phyloP scores from a whole-genome alignment of 495 filamentous ascomycete species.

The Xylaria flabelliformis region DNA sequence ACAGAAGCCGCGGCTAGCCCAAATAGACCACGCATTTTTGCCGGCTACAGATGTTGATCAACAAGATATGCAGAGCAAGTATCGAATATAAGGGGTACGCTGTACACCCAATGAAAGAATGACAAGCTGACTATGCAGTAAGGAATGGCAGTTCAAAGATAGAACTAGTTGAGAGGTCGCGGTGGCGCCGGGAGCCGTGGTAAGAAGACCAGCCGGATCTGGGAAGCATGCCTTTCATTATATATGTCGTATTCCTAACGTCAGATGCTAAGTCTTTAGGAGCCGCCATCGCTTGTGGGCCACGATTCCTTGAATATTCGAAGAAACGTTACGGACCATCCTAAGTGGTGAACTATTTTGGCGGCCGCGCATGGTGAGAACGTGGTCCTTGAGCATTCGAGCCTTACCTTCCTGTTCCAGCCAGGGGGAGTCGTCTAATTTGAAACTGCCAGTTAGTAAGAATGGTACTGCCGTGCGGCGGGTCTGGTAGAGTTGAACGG shows the following conservation, averaged over 20 bases:
- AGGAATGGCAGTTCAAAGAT: constrained; percentile 26
- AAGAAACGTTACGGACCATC: constrained; percentile 20
- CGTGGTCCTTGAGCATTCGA: background rate
- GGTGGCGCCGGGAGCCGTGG: constrained; percentile 13
- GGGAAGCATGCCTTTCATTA: constrained; percentile 10
- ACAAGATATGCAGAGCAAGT: constrained; percentile 8
- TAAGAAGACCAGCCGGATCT: background rate
- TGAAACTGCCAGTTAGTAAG: constrained; percentile 24
- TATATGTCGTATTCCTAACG: background rate
- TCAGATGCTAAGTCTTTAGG: background rate
- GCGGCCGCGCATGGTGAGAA: constrained; percentile 5
- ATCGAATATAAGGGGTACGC: constrained; percentile 21
- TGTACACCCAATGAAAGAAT: constrained; percentile 23
- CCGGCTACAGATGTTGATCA: constrained; percentile 9
- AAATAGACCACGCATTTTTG: constrained; percentile 31
- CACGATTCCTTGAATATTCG: constrained; percentile 3
- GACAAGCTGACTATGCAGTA: constrained; percentile 24
- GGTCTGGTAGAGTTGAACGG: constrained; percentile 1
- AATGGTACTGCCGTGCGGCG: constrained; percentile 3
- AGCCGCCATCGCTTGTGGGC: constrained; percentile 7
- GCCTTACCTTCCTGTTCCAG: constrained; percentile 22
- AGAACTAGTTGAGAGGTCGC: constrained; percentile 9
- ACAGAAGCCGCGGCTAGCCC: constrained; percentile 39
- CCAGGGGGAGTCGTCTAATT: constrained; percentile 20
- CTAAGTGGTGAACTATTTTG: background rate